Conservation (phyloP, 176 grass and related monocot species). For the Oryza glaberrima region DNA sequence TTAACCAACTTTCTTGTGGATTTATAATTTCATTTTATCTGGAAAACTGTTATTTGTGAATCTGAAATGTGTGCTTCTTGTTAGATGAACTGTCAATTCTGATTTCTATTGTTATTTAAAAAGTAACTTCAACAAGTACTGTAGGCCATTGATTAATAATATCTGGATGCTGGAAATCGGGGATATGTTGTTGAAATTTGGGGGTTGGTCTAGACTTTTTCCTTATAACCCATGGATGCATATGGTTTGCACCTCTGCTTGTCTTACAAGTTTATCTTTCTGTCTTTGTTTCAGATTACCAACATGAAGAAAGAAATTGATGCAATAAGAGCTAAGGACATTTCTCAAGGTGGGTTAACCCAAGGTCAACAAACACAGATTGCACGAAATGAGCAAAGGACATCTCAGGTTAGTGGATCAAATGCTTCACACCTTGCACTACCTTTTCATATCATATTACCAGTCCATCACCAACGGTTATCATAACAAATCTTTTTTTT, state of each 20-base stretch:
- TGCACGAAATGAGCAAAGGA: constrained; percentile 96
- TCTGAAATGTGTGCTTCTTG: background rate
- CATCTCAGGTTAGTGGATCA: constrained; percentile 66
- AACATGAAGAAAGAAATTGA: constrained; percentile 99
- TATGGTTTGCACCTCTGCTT: constrained; percentile 26
- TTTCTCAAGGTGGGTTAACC: constrained; percentile 96
- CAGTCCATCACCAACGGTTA: background rate
- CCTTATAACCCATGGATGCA: background rate
- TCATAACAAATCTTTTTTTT: constrained; percentile 29
- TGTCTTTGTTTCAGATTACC: constrained; percentile 59
- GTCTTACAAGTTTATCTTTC: constrained; percentile 18
- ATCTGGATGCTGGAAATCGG: background rate
- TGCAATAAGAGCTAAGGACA: constrained; percentile 90
- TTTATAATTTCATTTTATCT: background rate
- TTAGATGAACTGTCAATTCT: background rate
- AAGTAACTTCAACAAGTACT: background rate
- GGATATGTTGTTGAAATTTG: background rate
- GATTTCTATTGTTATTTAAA: background rate
- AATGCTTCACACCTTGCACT: background rate
- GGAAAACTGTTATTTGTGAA: background rate
- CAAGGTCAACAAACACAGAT: constrained; percentile 99
- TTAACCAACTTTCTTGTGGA: background rate
- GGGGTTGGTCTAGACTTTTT: too few relatives aligned
- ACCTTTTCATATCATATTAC: constrained; percentile 28
- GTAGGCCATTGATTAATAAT: background rate